Evolutionary conservation across 768 basidiomycete genomes (phyloP), one percentile per base, ranked within the genome.

Genomic region (Tulasnella sp.): DNA sequence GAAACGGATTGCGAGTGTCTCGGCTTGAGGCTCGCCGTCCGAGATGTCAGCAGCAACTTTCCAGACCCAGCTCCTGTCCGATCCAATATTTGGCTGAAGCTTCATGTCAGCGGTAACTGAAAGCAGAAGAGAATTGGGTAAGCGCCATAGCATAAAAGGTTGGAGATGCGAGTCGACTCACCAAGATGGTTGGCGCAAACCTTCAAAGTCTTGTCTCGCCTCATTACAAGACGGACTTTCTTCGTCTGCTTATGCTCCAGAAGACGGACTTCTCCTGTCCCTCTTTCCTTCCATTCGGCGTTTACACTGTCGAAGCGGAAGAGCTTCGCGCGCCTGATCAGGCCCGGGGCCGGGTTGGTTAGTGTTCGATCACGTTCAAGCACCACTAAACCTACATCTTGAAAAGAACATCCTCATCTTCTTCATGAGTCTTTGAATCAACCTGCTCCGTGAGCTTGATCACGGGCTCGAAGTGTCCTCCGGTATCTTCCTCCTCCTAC

Each of bases 31-130:
- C 67, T 93, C 94, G 73, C 87, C 86, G 83, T 99, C 97, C 73
- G 97, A 90, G 82, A 93, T 96, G 84, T 99, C 97, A 36, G 97
- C 97, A 72, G 90, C 88, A 72, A 97, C 96, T 84, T 97, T 97
- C 92, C 93, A 99, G 40, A 99, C 96, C 97, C 97, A 99, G 81
- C 95, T 97, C 84, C 97, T 89, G 86, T 99, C 97, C 71, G 96
- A 99, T 72, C 96, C 97, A 81, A 99, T 94, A 85, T 99, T 99
- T 81, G 96, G 94, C 82, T 97, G 94, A 79, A 99, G 91, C 80
- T 86, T 89, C 94, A 99, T 99, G 79, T 97, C 96, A 54, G 87
- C 78, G 34, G 93, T 85, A 82, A 99, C 97, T 98, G 80, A 39
- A 72, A 14, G 42, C 1, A 17, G 22, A 74, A 45, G 38, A 29